Percentiles rank a stretch among this genome's conserved stretches.
Conservation (phyloP, 331 rosid genomes). For the Pyrus hybrid region DNA sequence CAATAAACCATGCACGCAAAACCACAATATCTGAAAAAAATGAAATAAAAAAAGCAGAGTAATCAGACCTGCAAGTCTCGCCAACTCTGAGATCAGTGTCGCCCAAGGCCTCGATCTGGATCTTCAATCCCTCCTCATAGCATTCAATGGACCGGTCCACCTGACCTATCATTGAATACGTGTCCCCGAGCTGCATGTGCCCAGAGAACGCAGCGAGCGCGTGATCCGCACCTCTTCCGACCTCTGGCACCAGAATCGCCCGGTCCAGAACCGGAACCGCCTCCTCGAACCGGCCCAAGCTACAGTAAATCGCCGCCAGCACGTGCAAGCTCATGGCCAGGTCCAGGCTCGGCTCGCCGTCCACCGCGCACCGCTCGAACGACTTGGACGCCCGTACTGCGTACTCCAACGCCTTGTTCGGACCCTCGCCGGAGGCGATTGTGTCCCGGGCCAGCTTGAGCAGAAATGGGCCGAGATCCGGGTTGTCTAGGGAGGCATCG, state of each 20-base stretch:
- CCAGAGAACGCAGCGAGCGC: conserved; percentile 97
- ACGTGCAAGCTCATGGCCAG: conserved; percentile 93
- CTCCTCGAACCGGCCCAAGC: conserved; percentile 86
- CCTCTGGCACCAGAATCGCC: conserved; percentile 72
- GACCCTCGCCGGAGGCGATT: conserved; percentile 91
- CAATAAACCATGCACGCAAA: neutral
- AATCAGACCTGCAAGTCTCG: conserved; percentile 72
- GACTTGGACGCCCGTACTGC: conserved; percentile 82
- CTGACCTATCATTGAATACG: conserved; percentile 90
- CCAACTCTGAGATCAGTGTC: conserved; percentile 95
- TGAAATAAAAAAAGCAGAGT: neutral
- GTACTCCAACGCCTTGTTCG: conserved; percentile 72
- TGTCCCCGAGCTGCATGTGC: conserved; percentile 89
- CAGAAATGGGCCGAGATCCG: conserved; percentile 95
- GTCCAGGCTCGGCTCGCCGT: conserved; percentile 80
- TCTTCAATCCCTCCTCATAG: conserved; percentile 83
- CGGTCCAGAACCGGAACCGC: conserved; percentile 92
- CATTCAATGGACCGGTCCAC: conserved; percentile 74
- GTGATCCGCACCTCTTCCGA: conserved; percentile 62
- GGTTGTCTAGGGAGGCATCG: conserved; percentile 76
- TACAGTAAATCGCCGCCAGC: conserved; percentile 85
- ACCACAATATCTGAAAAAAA: neutral
- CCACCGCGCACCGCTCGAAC: conserved; percentile 76
- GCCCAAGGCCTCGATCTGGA: conserved; percentile 89
- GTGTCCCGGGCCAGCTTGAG: conserved; percentile 88